Conservation (phyloP, 73 alveolate species). For the Loxodes magnus region DNA sequence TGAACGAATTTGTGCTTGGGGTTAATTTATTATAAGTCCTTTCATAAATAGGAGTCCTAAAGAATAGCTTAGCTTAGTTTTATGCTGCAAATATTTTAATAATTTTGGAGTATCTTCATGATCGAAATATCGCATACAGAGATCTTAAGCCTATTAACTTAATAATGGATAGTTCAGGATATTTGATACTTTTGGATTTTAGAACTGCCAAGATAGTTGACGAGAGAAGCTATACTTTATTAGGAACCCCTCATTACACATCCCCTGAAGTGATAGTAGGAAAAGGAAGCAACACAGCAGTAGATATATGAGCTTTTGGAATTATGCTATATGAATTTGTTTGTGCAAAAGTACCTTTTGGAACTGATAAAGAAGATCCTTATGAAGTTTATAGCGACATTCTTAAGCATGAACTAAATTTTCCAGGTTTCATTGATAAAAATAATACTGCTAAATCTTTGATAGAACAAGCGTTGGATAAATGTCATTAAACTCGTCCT, state of each 20-base stretch:
- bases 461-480: conserved; percentile 1
- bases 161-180: conserved; percentile 6
- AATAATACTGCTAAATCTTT: conserved; percentile 3
- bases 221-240: neutral
- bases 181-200: conserved; percentile 9
- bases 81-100: neutral
- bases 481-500: neutral
- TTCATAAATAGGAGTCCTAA: neutral
- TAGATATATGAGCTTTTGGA: conserved; percentile 4
- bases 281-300: neutral
- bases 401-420: neutral
- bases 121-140: conserved; percentile 1
- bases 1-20: conserved; percentile 6
- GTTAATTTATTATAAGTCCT: neutral
- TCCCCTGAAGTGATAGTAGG: conserved; percentile 13
- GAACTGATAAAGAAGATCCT: conserved; percentile 1
- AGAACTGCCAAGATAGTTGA: neutral
- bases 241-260: conserved; percentile 15
- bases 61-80: neutral
- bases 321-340: conserved; percentile 8
- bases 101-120: conserved; percentile 12
- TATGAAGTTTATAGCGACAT: neutral
- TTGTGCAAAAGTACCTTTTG: conserved; percentile 3
- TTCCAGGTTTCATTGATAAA: neutral
- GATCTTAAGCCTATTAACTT: conserved; percentile 11